Percentiles rank a stretch among this genome's conserved stretches.
Conservation (phyloP, 768 basidiomycete species). For the Pleurotus sapidus region DNA sequence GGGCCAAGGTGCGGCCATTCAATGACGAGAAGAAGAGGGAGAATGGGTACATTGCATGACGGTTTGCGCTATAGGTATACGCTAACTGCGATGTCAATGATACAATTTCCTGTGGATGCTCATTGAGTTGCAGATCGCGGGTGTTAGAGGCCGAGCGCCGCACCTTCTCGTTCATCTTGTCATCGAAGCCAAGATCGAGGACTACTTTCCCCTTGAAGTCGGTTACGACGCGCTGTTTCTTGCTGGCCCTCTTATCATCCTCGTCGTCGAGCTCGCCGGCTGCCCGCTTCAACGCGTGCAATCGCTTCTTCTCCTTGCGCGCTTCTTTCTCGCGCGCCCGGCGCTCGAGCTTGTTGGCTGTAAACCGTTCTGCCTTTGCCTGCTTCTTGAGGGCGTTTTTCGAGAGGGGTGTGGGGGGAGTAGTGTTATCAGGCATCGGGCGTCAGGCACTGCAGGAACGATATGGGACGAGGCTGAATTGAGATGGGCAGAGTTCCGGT, state of each 20-base stretch:
- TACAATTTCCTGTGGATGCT: slow-evolving; percentile 68
- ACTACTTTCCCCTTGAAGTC: slow-evolving; percentile 58
- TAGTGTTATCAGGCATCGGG: slow-evolving; percentile 3
- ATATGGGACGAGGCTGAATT: not conserved
- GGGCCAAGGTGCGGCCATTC: slow-evolving; percentile 61
- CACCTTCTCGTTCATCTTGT: slow-evolving; percentile 92
- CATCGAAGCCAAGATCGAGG: slow-evolving; percentile 90
- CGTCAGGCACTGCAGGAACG: not conserved
- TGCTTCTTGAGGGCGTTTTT: slow-evolving; percentile 80
- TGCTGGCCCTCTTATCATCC: slow-evolving; percentile 21
- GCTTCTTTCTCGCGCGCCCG: slow-evolving; percentile 75
- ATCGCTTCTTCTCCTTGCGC: slow-evolving; percentile 69
- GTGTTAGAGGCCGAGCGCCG: not conserved
- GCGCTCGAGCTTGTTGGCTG: slow-evolving; percentile 67
- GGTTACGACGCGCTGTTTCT: slow-evolving; percentile 17
- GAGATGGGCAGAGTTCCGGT: not conserved
- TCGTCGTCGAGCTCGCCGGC: slow-evolving; percentile 58
- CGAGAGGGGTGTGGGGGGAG: slow-evolving; percentile 42
- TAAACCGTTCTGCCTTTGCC: slow-evolving; percentile 65
- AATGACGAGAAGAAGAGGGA: slow-evolving; percentile 79
- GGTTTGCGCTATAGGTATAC: slow-evolving; percentile 90
- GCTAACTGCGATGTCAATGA: slow-evolving; percentile 88
- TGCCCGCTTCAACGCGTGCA: slow-evolving; percentile 56
- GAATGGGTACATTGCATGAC: slow-evolving; percentile 69
- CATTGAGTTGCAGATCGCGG: slow-evolving; percentile 1